Evolutionary conservation across 257 asterid species (phyloP), one percentile per base, ranked within the genome.

Genomic region (Ilex aquifolium): DNA sequence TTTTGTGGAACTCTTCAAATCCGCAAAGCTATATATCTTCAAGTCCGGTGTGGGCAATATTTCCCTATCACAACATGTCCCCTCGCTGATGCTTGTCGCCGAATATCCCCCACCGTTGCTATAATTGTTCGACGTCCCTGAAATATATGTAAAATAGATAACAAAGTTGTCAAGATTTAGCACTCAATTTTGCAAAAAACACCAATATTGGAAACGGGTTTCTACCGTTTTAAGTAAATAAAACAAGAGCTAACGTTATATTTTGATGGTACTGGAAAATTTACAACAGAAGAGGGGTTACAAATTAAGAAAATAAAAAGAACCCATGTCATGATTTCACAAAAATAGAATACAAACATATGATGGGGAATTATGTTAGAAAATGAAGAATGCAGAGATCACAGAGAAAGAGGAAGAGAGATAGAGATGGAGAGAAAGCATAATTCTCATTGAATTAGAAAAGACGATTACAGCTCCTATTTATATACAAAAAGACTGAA

Each of bases 1-100:
- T 73, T 60, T 76, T 0, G 88, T 76, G n/a, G 81, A 72, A 16
- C 29, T 82, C 77, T 59, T 82, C 76, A 82, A 66, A 64, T 79
- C 88, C 17, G 74, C 52, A 59, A 68, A 82, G 31, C 65, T 76
- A 51, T 76, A 82, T 13, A 70, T 65, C 60, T 63, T 79, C 68
- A 82, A 72, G 63, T 66, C 66, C 0, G 85, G 65, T 42, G 78
- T 32, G 44, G 85, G 78, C 69, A 76, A 64, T 67, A 79, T 69
- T 29, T 74, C 85, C 16, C 85, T 83, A 0, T 50, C 13, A 50
- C 62, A n/a, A 39, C 79, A 70, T 13, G 53, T 76, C 61, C 75
- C 79, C 3, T 83, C 77, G 30, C 77, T 77, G 64, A 81, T 72
- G 71, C 75, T 78, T 7, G 82, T 76, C 15, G 65, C 76, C 7